phyloP scores from a whole-genome alignment of 371 early-diverging fungal species.

The Apophysomyces sp. region DNA sequence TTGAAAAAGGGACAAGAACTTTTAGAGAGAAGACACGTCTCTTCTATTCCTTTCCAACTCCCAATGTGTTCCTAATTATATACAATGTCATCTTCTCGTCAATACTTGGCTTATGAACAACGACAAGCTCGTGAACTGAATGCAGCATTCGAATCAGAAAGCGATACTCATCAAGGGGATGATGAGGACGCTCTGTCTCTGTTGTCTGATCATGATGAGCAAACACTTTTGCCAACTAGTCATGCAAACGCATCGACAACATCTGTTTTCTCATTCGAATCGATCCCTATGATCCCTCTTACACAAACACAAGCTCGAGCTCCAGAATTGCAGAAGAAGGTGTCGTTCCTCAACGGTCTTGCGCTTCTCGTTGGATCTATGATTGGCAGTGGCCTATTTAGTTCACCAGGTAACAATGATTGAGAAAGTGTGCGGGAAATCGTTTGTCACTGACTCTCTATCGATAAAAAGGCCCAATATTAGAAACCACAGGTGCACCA shows the following conservation, averaged over 20 bases:
- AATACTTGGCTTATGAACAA: slow-evolving; percentile 7
- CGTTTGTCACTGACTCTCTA: neutral
- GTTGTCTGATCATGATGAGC: slow-evolving; percentile 25
- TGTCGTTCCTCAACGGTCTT: slow-evolving; percentile 69
- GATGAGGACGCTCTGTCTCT: slow-evolving; percentile 33
- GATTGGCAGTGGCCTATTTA: slow-evolving; percentile 88
- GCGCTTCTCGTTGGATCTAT: slow-evolving; percentile 78
- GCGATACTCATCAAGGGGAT: slow-evolving; percentile 23
- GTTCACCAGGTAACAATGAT: slow-evolving; percentile 64
- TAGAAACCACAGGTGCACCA: slow-evolving; percentile 61
- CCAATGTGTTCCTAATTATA: slow-evolving; percentile 1
- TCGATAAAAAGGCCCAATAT: slow-evolving; percentile 63
- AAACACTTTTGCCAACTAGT: slow-evolving; percentile 38
- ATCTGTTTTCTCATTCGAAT: slow-evolving; percentile 55
- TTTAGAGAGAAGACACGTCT: neutral
- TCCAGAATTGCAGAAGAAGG: slow-evolving; percentile 63
- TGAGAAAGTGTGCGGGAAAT: slow-evolving; percentile 37
- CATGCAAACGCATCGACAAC: slow-evolving; percentile 29
- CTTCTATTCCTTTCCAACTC: neutral
- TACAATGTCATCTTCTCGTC: slow-evolving; percentile 1
- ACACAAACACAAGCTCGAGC: slow-evolving; percentile 49
- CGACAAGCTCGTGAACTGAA: slow-evolving; percentile 20
- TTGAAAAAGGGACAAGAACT: neutral
- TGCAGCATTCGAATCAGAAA: slow-evolving; percentile 19
- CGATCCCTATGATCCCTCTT: slow-evolving; percentile 55